phyloP scores from a whole-genome alignment of 192 early-diverging fungal species.

The Backusella tarrabulga region DNA sequence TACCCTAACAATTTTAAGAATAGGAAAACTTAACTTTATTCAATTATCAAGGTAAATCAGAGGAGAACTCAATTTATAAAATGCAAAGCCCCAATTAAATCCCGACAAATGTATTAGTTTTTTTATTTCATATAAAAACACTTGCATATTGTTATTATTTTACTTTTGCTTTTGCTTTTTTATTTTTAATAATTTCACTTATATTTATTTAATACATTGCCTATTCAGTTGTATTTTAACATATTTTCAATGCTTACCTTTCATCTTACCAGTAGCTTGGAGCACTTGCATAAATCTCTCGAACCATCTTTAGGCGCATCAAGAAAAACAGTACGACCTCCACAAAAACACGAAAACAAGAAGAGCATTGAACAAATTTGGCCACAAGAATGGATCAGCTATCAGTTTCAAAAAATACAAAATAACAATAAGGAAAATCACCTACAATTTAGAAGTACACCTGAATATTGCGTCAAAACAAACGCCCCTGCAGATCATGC shows the following conservation, averaged over 20 bases:
- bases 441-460: neutral
- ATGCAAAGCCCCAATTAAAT: conserved; percentile 1
- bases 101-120: neutral
- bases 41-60: neutral
- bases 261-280: neutral
- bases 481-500: neutral
- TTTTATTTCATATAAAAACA: neutral
- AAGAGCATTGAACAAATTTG: neutral
- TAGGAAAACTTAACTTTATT: neutral
- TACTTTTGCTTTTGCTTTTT: neutral
- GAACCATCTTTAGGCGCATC: neutral
- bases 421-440: neutral
- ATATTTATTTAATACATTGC: neutral
- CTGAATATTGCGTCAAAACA: conserved; percentile 1
- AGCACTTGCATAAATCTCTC: neutral
- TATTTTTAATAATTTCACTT: neutral
- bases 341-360: neutral
- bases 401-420: conserved; percentile 4
- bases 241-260: neutral
- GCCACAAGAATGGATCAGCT: conserved; percentile 1
- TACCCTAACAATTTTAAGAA: neutral
- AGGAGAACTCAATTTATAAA: neutral
- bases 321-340: neutral
- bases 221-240: neutral
- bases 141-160: neutral